phyloP scores from a whole-genome alignment of 2,329 filamentous ascomycete species.

The Colletotrichum siamense region DNA sequence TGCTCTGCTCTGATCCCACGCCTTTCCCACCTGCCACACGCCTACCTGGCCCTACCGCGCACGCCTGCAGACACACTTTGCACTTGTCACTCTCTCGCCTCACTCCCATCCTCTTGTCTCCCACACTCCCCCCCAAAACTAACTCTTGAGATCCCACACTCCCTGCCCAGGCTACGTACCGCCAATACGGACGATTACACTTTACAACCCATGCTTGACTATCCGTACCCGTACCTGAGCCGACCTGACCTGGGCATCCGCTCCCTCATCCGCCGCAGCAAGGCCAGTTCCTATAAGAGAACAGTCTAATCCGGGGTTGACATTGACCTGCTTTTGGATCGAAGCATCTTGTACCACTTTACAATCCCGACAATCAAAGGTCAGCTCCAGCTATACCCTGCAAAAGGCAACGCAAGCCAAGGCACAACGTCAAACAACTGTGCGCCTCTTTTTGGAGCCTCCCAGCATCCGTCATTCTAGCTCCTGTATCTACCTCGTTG shows the following conservation, averaged over 20 bases:
- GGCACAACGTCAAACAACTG: constrained; percentile 23
- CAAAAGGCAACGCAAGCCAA: constrained; percentile 12
- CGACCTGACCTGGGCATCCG: constrained; percentile 6
- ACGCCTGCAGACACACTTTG: not conserved
- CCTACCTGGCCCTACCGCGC: not conserved
- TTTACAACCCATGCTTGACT: constrained; percentile 18
- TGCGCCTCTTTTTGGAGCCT: constrained; percentile 19
- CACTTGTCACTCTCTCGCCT: constrained; percentile 6
- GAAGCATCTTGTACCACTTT: constrained; percentile 6
- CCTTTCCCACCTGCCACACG: not conserved
- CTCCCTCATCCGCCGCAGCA: constrained; percentile 9
- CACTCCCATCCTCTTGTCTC: not conserved
- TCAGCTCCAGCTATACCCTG: constrained; percentile 18
- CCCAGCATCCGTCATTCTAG: not conserved
- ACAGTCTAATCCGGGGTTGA: constrained; percentile 20
- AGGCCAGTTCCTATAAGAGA: constrained; percentile 18
- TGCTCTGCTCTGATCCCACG: not conserved
- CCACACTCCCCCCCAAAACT: not conserved
- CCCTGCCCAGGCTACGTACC: constrained; percentile 6
- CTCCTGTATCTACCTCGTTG: constrained; percentile 7
- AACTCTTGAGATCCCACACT: constrained; percentile 2
- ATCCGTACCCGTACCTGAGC: constrained; percentile 18
- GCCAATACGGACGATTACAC: constrained; percentile 11
- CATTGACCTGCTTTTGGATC: not conserved
- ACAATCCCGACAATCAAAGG: not conserved